Conservation (phyloP, 176 grass and related monocot genomes). For the Oryza punctata region DNA sequence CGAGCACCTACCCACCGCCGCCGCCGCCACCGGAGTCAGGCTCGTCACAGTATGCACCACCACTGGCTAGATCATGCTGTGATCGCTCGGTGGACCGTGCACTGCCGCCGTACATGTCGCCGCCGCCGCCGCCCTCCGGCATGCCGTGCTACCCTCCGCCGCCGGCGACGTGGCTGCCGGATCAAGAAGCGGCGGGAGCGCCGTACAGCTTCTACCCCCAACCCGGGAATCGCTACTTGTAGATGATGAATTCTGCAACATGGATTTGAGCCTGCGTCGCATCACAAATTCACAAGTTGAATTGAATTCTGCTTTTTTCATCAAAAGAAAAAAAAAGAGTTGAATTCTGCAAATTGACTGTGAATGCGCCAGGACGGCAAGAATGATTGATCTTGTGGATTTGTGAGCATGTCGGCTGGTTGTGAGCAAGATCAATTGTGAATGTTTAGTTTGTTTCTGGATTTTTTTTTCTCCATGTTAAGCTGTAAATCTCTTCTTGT, state of each 20-base stretch:
- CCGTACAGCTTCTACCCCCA: conserved; percentile 48
- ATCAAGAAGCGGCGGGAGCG: not conserved
- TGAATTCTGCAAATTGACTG: not conserved
- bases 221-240: conserved; percentile 24
- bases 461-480: no score
- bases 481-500: no score
- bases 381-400: not conserved
- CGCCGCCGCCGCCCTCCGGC: not conserved
- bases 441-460: not conserved
- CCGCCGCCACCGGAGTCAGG: conserved; percentile 21
- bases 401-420: no score
- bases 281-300: not conserved
- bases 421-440: not conserved
- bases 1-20: conserved; percentile 30
- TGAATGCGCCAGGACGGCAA: no score
- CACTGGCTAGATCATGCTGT: conserved; percentile 7
- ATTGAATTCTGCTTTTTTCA: no score
- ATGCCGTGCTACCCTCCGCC: conserved; percentile 37
- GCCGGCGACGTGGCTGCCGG: conserved; percentile 24
- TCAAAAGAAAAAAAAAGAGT: no score
- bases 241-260: not conserved
- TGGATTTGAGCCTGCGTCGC: no score
- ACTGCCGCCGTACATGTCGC: not conserved
- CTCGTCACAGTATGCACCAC: not conserved
- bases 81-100: conserved; percentile 13